Evolutionary conservation across 2,329 filamentous ascomycete genomes (phyloP), one percentile per base, ranked within the genome.

Genomic region (Fusarium sublunatum): DNA sequence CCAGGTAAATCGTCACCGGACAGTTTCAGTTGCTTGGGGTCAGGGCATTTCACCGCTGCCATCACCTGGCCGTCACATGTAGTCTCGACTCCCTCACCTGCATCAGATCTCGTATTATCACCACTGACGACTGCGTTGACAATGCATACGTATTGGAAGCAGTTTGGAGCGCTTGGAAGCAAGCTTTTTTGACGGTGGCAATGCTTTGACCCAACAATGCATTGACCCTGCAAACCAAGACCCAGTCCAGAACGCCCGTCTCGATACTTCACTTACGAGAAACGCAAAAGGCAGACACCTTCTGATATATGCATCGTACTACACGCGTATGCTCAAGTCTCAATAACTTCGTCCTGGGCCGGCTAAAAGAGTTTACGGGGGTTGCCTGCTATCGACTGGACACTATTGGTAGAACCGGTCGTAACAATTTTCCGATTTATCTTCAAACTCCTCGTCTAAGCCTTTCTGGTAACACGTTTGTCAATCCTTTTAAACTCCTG

Each of bases 401-500:
- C 12, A 12, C n/a, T 19, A 25, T 36, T 28, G 15, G 35, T 31
- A 53, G 36, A 44, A 24, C 38, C 28, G 29, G 29, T 46, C 13
- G 19, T 24, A 34, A 22, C 13, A 47, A 38, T 25, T 5, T 22
- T 32, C 31, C 32, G 42, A 45, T 38, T 38, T 32, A 43, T 54
- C 31, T 53, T 25, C 15, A 26, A 38, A 22, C 10, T 47, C 28
- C 42, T 52, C 46, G 12, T 39, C 29, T 31, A 45, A 31, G 28
- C 25, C 31, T 26, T 59, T 59, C 24, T 41, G 35, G 54, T 10
- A 46, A 25, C 38, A 9, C n/a, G 29, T 19, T 26, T n/a, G 34
- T 15, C 29, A 29, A 53, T 52, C 29, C 6, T 40, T 35, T 24
- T 24, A 38, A 31, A 38, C 39, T 58, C 43, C 44, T 58, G 53